Evolutionary conservation across 2,329 filamentous ascomycete species (phyloP).

Genomic region (Colletotrichum kahawae): DNA sequence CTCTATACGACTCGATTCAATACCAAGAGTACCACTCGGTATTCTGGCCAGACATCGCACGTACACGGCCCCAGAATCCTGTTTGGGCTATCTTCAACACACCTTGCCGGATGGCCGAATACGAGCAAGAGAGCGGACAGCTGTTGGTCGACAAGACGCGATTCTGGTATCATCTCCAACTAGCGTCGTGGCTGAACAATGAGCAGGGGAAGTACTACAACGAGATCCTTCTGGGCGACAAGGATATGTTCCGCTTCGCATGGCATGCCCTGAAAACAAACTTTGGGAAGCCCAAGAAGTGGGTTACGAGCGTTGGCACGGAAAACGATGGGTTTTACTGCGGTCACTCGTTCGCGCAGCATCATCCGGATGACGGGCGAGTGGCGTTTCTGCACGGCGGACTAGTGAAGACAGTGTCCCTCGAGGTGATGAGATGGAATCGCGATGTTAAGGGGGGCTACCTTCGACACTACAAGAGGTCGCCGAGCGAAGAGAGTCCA

Average conservation of each 20-base stretch:
- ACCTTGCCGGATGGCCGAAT: conserved; percentile 7
- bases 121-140: conserved; percentile 11
- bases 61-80: neutral
- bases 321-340: conserved; percentile 13
- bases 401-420: conserved; percentile 1
- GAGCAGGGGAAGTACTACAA: conserved; percentile 11
- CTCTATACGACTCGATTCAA: conserved; percentile 3
- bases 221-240: conserved; percentile 4
- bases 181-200: conserved; percentile 13
- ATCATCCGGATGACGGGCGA: conserved; percentile 11
- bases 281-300: conserved; percentile 3
- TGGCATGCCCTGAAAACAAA: conserved; percentile 1
- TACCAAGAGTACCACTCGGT: neutral
- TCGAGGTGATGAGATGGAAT: conserved; percentile 7
- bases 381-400: conserved; percentile 9
- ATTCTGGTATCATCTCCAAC: conserved; percentile 15
- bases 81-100: conserved; percentile 10
- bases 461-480: conserved; percentile 1
- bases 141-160: conserved; percentile 5
- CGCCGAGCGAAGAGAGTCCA: neutral
- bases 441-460: conserved; percentile 8
- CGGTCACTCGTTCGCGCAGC: conserved; percentile 10
- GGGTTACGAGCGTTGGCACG: conserved; percentile 8
- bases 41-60: conserved; percentile 12
- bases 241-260: conserved; percentile 17